Conservation (phyloP, 305 asterid genomes). For the Fraxinus latifolia region DNA sequence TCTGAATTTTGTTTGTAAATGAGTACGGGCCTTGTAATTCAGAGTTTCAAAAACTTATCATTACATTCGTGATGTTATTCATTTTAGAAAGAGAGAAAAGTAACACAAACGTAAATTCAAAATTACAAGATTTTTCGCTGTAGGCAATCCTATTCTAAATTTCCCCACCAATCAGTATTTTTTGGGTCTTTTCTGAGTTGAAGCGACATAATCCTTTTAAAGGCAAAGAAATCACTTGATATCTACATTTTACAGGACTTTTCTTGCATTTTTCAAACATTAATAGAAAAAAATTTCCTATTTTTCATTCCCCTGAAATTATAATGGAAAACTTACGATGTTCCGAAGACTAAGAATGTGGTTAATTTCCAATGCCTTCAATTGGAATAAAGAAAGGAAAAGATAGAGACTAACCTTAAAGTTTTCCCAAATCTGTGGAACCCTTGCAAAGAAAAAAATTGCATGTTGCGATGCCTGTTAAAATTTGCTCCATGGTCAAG, state of each 20-base stretch:
- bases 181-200: neutral
- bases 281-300: neutral
- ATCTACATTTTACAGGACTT: neutral
- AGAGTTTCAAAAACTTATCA: neutral
- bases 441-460: slow-evolving; percentile 76
- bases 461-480: slow-evolving; percentile 88
- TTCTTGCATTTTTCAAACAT: neutral
- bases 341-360: neutral
- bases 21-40: neutral
- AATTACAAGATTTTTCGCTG: neutral
- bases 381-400: neutral
- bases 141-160: neutral
- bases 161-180: neutral
- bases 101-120: neutral
- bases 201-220: neutral
- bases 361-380: neutral
- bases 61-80: neutral
- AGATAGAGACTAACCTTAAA: slow-evolving; percentile 47
- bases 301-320: neutral
- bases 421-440: slow-evolving; percentile 77
- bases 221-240: neutral
- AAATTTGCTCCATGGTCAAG: slow-evolving; percentile 16
- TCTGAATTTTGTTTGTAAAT: neutral
- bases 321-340: neutral
- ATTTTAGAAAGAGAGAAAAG: neutral